These are phyloP conservation scores for Arctium minus DNA, from an alignment of 129 eudicot species.

Conservation along the genomic window DNA sequence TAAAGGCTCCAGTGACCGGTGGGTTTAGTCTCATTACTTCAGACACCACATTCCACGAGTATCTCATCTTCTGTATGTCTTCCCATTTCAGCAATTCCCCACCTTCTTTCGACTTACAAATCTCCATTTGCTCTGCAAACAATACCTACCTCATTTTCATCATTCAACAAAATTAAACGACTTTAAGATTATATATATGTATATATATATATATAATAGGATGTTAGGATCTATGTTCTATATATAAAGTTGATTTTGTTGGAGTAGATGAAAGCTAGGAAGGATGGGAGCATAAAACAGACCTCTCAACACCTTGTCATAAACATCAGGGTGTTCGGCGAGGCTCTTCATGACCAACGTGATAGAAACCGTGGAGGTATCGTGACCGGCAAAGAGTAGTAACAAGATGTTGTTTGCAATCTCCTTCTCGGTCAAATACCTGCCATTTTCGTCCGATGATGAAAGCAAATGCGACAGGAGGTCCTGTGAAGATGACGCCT, in stretches of 20 bases:
- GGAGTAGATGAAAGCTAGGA: too few relatives aligned
- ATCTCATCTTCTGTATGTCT: slow-evolving; percentile 67
- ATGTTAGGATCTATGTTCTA: too few relatives aligned
- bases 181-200: too few relatives aligned
- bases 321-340: slow-evolving; percentile 18
- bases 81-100: slow-evolving; percentile 50
- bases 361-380: slow-evolving; percentile 14
- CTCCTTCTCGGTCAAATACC: not conserved
- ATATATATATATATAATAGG: too few relatives aligned
- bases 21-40: slow-evolving; percentile 58
- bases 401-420: slow-evolving; percentile 16
- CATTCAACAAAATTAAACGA: too few relatives aligned
- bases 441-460: slow-evolving; percentile 7
- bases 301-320: slow-evolving; percentile 22
- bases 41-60: slow-evolving; percentile 63
- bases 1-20: slow-evolving; percentile 38
- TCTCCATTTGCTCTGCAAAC: slow-evolving; percentile 43
- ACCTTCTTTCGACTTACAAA: slow-evolving; percentile 35
- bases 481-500: not conserved
- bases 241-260: too few relatives aligned
- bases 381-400: slow-evolving; percentile 26
- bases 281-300: not conserved
- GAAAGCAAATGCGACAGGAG: slow-evolving; percentile 12
- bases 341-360: slow-evolving; percentile 18
- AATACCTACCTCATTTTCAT: not conserved